Conservation (phyloP, 345 rosid genomes). For the Luvunga scandens region DNA sequence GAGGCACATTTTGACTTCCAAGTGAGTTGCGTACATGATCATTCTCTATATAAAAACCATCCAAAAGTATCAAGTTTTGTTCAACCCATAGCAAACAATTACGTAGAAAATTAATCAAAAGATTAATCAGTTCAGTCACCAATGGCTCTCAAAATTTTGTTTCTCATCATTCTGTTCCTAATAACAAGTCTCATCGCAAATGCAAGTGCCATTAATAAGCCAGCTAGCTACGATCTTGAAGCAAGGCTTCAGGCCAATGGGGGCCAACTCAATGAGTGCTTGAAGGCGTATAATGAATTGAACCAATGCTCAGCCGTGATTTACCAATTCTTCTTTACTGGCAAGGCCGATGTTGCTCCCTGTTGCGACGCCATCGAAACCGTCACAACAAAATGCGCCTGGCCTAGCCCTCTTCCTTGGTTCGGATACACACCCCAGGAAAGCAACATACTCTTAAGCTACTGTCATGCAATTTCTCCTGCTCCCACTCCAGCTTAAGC, state of each 20-base stretch:
- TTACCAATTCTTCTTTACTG: background rate
- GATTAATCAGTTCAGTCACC: no score
- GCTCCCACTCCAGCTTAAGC: background rate
- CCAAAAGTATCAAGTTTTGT: background rate
- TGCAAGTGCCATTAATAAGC: background rate
- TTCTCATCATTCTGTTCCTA: background rate
- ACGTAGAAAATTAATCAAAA: background rate
- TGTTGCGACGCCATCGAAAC: background rate
- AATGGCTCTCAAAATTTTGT: background rate
- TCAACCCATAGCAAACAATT: no score
- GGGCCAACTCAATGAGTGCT: background rate
- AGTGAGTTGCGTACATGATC: background rate
- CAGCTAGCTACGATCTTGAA: background rate
- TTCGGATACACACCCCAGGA: background rate
- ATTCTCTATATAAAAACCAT: background rate
- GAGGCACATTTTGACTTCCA: background rate
- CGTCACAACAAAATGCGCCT: background rate
- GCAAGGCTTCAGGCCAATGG: background rate
- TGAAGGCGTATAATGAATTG: background rate
- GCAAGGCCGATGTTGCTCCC: background rate
- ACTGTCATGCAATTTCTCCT: background rate
- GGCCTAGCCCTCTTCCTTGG: background rate
- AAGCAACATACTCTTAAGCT: background rate
- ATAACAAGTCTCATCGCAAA: background rate
- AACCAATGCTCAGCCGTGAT: background rate